A percentile compares a stretch with the other conserved stretches of the same genome.
These are phyloP conservation scores for Voacanga thouarsii DNA, from an alignment of 257 asterid species.

Conservation along the genomic window DNA sequence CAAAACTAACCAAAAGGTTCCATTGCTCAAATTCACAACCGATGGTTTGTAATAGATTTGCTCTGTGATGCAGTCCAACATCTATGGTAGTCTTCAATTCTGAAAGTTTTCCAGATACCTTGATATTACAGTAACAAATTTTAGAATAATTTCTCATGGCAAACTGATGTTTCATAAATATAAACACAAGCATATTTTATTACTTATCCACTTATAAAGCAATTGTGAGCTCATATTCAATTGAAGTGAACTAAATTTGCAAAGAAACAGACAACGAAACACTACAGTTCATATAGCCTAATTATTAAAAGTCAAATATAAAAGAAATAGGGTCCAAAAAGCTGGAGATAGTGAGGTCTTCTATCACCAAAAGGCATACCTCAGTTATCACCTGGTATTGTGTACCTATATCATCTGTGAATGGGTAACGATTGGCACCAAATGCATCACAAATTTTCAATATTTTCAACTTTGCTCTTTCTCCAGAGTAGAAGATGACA, in stretches of 20 bases:
- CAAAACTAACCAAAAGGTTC: constrained; percentile 52
- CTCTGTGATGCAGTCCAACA: constrained; percentile 42
- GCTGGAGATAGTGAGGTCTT: constrained; percentile 3
- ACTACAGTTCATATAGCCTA: background rate
- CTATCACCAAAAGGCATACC: constrained; percentile 26
- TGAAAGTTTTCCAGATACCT: constrained; percentile 61
- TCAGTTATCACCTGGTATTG: constrained; percentile 50
- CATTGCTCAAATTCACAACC: constrained; percentile 52
- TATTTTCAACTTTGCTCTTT: constrained; percentile 54
- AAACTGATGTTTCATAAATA: background rate
- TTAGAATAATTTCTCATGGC: background rate
- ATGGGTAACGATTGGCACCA: constrained; percentile 68
- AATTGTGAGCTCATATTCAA: background rate
- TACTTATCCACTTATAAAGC: background rate
- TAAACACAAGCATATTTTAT: background rate
- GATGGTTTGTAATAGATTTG: constrained; percentile 45
- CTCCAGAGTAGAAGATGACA: constrained; percentile 61
- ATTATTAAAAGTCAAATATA: background rate
- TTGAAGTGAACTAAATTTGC: background rate
- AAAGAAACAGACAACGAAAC: background rate
- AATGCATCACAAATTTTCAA: constrained; percentile 62
- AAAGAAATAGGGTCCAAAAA: background rate
- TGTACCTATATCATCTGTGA: constrained; percentile 45
- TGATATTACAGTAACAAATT: constrained; percentile 17
- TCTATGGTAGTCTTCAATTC: constrained; percentile 60